A percentile compares a stretch with the other conserved stretches of the same genome.
Conservation (phyloP, 768 basidiomycete species). For the Amanita polypyramis region DNA sequence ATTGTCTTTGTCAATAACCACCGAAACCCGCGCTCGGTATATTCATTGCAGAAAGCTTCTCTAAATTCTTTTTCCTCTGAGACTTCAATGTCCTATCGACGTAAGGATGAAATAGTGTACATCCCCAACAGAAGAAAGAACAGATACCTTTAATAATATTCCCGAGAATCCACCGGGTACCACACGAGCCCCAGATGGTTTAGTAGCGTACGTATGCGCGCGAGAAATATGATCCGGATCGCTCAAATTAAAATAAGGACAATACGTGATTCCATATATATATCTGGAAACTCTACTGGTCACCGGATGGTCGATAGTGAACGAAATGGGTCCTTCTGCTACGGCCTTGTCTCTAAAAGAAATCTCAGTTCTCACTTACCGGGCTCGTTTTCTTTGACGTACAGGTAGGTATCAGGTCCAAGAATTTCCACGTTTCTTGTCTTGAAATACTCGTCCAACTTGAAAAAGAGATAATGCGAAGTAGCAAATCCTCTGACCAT, state of each 20-base stretch:
- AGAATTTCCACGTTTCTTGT: constrained; percentile 23
- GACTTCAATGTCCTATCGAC: too few species aligned
- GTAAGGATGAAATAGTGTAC: not conserved
- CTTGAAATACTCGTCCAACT: constrained; percentile 26
- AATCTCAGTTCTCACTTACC: too few species aligned
- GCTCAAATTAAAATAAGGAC: not conserved
- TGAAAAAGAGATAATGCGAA: constrained; percentile 35
- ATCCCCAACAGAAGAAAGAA: not conserved
- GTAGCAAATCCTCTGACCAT: constrained; percentile 45
- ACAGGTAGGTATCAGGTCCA: too few species aligned
- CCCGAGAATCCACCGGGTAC: constrained; percentile 8
- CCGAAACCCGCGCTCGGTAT: constrained; percentile 8
- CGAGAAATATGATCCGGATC: constrained; percentile 10
- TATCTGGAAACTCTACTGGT: constrained; percentile 9
- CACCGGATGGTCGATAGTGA: constrained; percentile 15
- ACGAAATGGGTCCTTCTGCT: too few species aligned
- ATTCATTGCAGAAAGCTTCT: constrained; percentile 4
- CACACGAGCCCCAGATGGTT: constrained; percentile 2
- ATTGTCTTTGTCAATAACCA: constrained; percentile 6
- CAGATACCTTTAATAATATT: constrained; percentile 8
- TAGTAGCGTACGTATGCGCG: not conserved
- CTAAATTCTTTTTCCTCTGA: constrained; percentile 16
- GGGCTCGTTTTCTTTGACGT: too few species aligned
- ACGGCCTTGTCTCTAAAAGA: too few species aligned
- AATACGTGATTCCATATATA: constrained; percentile 9